These are phyloP conservation scores for Phytophthora tubulina DNA, from an alignment of 352 stramenopile genomes.

Conservation along the genomic window DNA sequence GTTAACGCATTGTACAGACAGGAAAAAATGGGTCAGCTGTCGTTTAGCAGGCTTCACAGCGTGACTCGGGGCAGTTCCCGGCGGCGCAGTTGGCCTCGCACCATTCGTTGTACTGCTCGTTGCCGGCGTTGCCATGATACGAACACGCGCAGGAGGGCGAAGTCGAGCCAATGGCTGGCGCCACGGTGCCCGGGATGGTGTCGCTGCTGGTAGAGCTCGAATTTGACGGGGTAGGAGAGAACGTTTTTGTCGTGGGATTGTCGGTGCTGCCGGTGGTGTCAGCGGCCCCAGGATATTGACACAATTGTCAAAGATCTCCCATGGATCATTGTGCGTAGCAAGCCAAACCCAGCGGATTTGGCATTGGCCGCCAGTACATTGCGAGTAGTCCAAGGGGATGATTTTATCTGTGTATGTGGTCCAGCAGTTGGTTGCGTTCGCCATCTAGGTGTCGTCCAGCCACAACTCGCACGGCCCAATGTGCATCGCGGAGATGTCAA, in stretches of 20 bases:
- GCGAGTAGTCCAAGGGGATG: constrained; percentile 49
- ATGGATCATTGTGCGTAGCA: constrained; percentile 53
- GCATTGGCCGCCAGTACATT: constrained; percentile 39
- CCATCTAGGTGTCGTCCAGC: constrained; percentile 24
- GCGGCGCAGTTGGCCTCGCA: constrained; percentile 41
- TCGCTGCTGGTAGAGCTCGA: constrained; percentile 4
- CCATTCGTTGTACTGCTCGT: constrained; percentile 39
- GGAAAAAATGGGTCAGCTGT: not conserved
- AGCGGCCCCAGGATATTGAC: constrained; percentile 29
- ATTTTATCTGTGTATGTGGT: constrained; percentile 40
- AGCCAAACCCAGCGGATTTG: constrained; percentile 59
- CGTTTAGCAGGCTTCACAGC: constrained; percentile 35
- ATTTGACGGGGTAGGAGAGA: not conserved
- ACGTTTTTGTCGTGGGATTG: constrained; percentile 6
- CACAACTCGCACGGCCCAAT: constrained; percentile 61
- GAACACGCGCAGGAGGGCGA: constrained; percentile 9
- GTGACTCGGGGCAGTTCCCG: constrained; percentile 35
- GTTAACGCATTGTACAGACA: too few species aligned
- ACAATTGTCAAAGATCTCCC: constrained; percentile 62
- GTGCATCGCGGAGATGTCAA: constrained; percentile 47
- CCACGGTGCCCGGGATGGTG: constrained; percentile 12
- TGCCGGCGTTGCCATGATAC: constrained; percentile 16
- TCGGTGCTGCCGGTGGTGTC: not conserved
- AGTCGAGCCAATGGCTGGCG: constrained; percentile 18
- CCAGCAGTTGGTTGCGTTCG: constrained; percentile 47